These are phyloP conservation scores for Pestalotiopsis sp. DNA, from an alignment of 2,329 filamentous ascomycete species.

Conservation along the genomic window DNA sequence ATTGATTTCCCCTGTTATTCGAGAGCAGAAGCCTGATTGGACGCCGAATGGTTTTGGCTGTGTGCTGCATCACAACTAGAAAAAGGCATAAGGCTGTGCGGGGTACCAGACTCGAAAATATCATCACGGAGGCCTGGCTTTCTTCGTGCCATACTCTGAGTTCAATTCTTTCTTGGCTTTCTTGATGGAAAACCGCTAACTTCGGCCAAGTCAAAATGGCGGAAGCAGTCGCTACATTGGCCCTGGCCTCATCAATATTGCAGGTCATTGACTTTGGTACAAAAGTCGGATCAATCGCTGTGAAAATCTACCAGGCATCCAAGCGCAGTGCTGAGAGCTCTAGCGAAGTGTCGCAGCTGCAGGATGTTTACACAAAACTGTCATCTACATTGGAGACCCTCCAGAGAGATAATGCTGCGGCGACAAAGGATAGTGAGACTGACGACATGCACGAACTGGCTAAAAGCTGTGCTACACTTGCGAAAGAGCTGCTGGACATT, in stretches of 20 bases:
- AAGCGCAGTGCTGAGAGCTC: background rate
- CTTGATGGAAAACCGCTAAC: background rate
- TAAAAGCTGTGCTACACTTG: background rate
- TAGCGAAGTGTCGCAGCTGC: background rate
- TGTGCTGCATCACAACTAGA: background rate
- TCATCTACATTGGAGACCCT: background rate
- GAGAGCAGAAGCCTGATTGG: background rate
- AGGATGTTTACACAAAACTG: background rate
- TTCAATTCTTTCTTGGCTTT: background rate
- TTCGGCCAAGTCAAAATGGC: background rate
- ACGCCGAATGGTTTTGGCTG: background rate
- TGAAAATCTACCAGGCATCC: background rate
- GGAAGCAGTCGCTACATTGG: background rate
- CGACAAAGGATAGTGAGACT: background rate
- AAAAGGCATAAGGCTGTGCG: background rate
- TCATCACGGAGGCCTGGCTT: background rate
- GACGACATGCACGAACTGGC: background rate
- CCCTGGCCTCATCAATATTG: background rate
- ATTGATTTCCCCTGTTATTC: too few relatives aligned
- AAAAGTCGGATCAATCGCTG: background rate
- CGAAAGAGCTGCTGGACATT: background rate
- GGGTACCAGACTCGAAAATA: background rate
- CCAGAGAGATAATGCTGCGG: background rate
- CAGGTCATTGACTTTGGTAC: background rate
- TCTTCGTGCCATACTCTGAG: background rate